phyloP scores from a whole-genome alignment of 2,329 filamentous ascomycete species.

The Calonectria montana region DNA sequence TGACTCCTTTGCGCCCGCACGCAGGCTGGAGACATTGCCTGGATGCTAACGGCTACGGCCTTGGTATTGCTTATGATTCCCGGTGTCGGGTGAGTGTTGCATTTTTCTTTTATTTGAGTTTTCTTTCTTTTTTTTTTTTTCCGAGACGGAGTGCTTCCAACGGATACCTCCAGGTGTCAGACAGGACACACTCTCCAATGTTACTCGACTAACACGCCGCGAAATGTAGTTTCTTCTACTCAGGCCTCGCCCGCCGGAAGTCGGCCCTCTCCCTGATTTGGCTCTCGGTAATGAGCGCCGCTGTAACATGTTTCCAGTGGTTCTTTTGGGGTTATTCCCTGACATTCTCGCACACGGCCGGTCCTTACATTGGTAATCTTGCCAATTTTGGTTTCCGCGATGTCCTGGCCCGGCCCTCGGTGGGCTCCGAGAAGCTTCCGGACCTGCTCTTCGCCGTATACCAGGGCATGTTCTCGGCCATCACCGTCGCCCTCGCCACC shows the following conservation, averaged over 20 bases:
- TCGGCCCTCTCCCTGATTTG: constrained; percentile 90
- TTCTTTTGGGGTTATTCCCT: constrained; percentile 93
- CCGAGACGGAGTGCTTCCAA: background rate
- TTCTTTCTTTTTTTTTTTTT: background rate
- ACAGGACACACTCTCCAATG: background rate
- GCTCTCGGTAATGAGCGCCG: constrained; percentile 88
- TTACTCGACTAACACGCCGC: constrained; percentile 21
- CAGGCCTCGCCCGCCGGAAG: constrained; percentile 87
- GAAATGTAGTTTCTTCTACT: constrained; percentile 81
- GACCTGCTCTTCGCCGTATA: constrained; percentile 89
- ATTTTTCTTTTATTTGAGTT: constrained; percentile 4
- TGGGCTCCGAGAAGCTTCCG: constrained; percentile 78
- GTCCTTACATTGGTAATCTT: constrained; percentile 81
- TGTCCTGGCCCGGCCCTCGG: constrained; percentile 80
- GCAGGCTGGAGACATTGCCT: constrained; percentile 84
- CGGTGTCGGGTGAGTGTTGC: constrained; percentile 74
- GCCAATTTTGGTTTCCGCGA: constrained; percentile 82
- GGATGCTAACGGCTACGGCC: constrained; percentile 84
- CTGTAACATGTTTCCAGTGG: constrained; percentile 90
- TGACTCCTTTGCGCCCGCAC: constrained; percentile 46
- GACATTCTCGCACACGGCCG: constrained; percentile 82
- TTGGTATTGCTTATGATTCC: constrained; percentile 94
- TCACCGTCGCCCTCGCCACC: constrained; percentile 86
- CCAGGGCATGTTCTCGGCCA: constrained; percentile 88
- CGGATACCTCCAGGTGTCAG: background rate